Percentiles rank a stretch among this genome's conserved stretches.
These are phyloP conservation scores for Pseudogymnoascus sp. DNA, from an alignment of 2,329 filamentous ascomycete species.

Conservation along the genomic window DNA sequence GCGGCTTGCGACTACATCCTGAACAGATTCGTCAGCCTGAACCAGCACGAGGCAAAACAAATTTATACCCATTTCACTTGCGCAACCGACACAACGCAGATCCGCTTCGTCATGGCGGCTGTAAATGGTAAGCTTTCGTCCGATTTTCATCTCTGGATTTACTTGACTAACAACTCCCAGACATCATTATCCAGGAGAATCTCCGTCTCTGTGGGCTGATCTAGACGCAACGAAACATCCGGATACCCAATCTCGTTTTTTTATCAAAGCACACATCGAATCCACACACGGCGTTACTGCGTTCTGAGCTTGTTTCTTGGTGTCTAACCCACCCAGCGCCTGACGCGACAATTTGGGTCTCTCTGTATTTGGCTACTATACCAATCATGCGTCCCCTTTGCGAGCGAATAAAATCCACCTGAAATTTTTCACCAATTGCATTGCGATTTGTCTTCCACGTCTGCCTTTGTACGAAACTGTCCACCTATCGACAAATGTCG, in stretches of 20 bases:
- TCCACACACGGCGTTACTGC: slow-evolving; percentile 4
- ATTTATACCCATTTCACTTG: slow-evolving; percentile 99
- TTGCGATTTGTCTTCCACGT: background rate
- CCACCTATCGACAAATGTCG: background rate
- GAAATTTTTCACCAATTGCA: background rate
- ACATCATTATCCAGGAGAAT: slow-evolving; percentile 99
- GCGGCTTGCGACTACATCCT: slow-evolving; percentile 98
- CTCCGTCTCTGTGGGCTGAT: slow-evolving; percentile 93
- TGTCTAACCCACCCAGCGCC: background rate
- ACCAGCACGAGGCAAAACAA: slow-evolving; percentile 98
- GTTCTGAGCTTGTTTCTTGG: background rate
- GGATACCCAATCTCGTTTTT: background rate
- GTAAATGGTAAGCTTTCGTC: slow-evolving; percentile 70
- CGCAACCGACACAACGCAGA: slow-evolving; percentile 96
- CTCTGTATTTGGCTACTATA: background rate
- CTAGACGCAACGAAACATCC: slow-evolving; percentile 41
- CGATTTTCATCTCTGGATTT: background rate
- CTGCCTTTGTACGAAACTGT: background rate
- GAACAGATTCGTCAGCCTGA: slow-evolving; percentile 95
- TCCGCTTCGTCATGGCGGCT: slow-evolving; percentile 98
- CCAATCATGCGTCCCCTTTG: background rate
- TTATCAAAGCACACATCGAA: background rate
- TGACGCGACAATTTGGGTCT: background rate
- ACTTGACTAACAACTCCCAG: slow-evolving; percentile 46
- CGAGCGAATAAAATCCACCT: background rate